Evolutionary conservation across 331 rosid species (phyloP).

Genomic region (Pyrus hybrid): DNA sequence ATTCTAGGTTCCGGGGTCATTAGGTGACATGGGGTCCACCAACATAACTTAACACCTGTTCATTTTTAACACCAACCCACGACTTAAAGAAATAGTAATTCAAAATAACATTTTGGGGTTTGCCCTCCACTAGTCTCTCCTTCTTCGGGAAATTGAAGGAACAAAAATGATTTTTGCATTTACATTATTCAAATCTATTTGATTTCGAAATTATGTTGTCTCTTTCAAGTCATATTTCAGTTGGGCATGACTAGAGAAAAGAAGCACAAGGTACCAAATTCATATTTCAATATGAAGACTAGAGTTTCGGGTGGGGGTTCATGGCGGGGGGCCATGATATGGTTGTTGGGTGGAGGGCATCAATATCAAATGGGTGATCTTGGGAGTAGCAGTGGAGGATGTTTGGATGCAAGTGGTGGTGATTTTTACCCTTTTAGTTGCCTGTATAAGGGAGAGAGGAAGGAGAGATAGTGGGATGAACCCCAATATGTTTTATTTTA

Average conservation of each 20-base stretch:
- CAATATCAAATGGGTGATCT: no score
- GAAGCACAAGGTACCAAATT: background rate
- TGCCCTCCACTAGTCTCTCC: background rate
- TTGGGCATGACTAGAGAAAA: background rate
- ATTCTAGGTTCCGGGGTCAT: background rate
- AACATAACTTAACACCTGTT: background rate
- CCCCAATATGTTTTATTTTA: no score
- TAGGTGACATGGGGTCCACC: background rate
- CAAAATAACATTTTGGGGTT: background rate
- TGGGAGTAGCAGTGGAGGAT: no score
- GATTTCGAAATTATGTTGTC: background rate
- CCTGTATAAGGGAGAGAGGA: no score
- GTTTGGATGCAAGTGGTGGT: no score
- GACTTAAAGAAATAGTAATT: background rate
- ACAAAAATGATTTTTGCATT: background rate
- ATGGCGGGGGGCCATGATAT: background rate
- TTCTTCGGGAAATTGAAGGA: background rate
- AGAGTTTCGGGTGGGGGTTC: background rate
- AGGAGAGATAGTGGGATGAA: no score
- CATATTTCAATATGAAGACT: background rate
- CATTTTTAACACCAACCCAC: background rate
- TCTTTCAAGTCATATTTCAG: background rate
- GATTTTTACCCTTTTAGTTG: no score
- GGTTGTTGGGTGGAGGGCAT: no score
- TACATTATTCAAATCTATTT: background rate